A percentile compares a stretch with the other conserved stretches of the same genome.
phyloP scores from a whole-genome alignment of 116 monocot genomes.

The Posidonia oceanica region DNA sequence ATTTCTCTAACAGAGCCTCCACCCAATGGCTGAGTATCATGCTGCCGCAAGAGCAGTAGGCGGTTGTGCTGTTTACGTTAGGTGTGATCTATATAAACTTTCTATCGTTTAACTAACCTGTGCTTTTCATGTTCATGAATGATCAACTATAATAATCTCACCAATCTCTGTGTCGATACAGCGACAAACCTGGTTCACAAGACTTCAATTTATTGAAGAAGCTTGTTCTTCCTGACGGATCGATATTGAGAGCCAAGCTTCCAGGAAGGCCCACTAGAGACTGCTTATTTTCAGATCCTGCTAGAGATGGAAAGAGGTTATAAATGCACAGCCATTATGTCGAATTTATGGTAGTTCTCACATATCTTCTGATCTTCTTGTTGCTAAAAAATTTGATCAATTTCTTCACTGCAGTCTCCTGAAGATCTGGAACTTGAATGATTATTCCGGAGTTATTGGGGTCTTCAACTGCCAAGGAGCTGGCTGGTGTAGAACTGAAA shows the following conservation, averaged over 20 bases:
- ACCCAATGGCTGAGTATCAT: conserved; percentile 74
- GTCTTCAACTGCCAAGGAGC: conserved; percentile 79
- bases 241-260: conserved; percentile 62
- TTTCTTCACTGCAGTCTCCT: conserved; percentile 25
- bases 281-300: conserved; percentile 64
- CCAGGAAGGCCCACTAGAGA: conserved; percentile 68
- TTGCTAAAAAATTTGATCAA: background rate
- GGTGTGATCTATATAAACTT: conserved; percentile 26
- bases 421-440: conserved; percentile 75
- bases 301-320: conserved; percentile 54
- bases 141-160: too few species aligned
- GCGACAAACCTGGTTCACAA: conserved; percentile 10
- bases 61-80: conserved; percentile 70
- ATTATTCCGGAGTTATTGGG: conserved; percentile 46
- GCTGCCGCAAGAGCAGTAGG: conserved; percentile 65
- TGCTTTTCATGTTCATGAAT: too few species aligned
- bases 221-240: conserved; percentile 70
- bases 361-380: background rate
- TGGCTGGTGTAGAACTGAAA: conserved; percentile 55
- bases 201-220: conserved; percentile 58
- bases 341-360: background rate
- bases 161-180: too few species aligned
- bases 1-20: conserved; percentile 27
- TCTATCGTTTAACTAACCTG: too few species aligned
- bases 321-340: background rate